Conservation (phyloP, 192 early-diverging fungal genomes). For the Phycomyces nitens region DNA sequence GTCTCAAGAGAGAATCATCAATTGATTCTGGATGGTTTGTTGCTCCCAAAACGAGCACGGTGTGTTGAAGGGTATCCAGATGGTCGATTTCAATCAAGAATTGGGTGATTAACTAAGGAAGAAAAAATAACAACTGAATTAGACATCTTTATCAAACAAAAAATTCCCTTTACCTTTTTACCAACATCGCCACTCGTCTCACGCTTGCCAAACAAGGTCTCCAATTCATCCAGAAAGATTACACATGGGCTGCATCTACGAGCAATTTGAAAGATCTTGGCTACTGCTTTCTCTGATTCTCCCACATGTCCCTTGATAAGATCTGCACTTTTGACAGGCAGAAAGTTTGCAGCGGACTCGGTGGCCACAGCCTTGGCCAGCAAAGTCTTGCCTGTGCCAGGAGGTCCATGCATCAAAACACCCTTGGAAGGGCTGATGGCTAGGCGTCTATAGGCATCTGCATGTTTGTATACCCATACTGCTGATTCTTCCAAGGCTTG, state of each 20-base stretch:
- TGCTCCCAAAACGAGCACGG: conserved; percentile 78
- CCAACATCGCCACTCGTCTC: conserved; percentile 67
- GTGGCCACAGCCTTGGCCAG: conserved; percentile 81
- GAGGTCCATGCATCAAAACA: conserved; percentile 79
- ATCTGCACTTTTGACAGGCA: conserved; percentile 73
- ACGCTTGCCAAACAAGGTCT: conserved; percentile 77
- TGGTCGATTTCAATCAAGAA: conserved; percentile 76
- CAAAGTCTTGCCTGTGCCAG: conserved; percentile 92
- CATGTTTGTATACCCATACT: conserved; percentile 71
- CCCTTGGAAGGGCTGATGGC: conserved; percentile 79
- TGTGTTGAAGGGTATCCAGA: conserved; percentile 43
- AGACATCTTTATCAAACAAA: no score
- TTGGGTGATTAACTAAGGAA: conserved; percentile 63
- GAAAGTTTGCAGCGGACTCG: conserved; percentile 77
- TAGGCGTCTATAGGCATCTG: conserved; percentile 58
- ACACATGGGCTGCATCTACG: conserved; percentile 69
- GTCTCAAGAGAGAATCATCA: conserved; percentile 70
- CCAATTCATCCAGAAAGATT: conserved; percentile 93
- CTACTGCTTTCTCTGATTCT: conserved; percentile 91
- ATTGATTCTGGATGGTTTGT: conserved; percentile 80
- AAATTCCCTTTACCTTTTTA: conserved; percentile 47
- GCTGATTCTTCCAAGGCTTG: conserved; percentile 67
- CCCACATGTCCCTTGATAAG: conserved; percentile 90
- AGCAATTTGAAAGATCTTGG: conserved; percentile 68
- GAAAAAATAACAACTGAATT: no score